Conservation (phyloP, 345 rosid species). For the Brassica juncea region DNA sequence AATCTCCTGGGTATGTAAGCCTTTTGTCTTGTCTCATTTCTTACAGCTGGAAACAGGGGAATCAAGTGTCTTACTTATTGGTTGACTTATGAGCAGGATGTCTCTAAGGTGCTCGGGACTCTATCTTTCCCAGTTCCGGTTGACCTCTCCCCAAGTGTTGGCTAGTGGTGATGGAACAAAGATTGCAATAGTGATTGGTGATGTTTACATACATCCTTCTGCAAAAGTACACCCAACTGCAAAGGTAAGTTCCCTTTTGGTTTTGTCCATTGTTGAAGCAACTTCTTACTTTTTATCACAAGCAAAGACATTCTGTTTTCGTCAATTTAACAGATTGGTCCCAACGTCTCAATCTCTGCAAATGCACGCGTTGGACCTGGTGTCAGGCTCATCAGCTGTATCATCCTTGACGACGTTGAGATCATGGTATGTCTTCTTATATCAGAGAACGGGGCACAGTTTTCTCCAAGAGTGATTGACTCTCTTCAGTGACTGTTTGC, state of each 20-base stretch:
- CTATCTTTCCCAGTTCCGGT: constrained; percentile 77
- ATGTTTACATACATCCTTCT: constrained; percentile 90
- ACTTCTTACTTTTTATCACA: neutral
- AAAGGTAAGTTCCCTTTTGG: constrained; percentile 51
- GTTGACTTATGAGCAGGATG: constrained; percentile 57
- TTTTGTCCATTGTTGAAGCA: constrained; percentile 4
- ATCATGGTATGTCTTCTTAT: constrained; percentile 57
- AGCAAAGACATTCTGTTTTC: neutral
- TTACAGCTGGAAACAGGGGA: constrained; percentile 5
- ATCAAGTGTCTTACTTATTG: constrained; percentile 6
- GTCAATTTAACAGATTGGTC: constrained; percentile 69
- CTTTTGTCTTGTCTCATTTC: constrained; percentile 2
- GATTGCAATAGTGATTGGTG: constrained; percentile 68
- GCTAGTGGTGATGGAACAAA: constrained; percentile 79
- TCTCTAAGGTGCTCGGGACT: constrained; percentile 81
- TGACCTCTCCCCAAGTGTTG: constrained; percentile 69
- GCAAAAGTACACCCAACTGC: constrained; percentile 97
- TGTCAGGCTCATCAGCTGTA: constrained; percentile 86
- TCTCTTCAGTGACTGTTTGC: constrained; percentile 17
- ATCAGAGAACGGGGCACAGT: neutral
- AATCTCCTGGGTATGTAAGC: constrained; percentile 90
- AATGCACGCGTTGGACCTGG: constrained; percentile 95
- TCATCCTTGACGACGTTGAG: constrained; percentile 89
- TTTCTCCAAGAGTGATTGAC: constrained; percentile 19
- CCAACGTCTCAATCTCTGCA: constrained; percentile 85